Evolutionary conservation across 2,329 filamentous ascomycete genomes (phyloP).

Genomic region (Fusarium robinianum): DNA sequence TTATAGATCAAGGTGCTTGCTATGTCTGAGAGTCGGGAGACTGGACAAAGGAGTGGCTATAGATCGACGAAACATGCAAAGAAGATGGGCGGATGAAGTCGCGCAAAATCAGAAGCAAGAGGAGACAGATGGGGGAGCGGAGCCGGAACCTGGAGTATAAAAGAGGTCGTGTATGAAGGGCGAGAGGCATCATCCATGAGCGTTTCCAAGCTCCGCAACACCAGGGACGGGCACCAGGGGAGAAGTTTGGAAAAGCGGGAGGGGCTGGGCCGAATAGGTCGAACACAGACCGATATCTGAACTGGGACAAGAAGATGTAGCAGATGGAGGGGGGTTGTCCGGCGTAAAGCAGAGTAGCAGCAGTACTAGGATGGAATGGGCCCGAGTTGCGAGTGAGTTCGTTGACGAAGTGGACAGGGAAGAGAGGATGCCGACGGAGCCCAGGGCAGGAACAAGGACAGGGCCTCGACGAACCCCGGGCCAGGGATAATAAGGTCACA

Average conservation of each 20-base stretch:
- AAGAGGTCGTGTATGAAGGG: constrained; percentile 36
- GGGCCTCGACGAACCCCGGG: constrained; percentile 28
- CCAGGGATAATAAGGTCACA: constrained; percentile 35
- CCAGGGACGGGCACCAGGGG: constrained; percentile 34
- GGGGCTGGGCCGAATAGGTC: constrained; percentile 35
- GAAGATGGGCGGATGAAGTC: constrained; percentile 32
- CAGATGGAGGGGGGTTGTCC: constrained; percentile 22
- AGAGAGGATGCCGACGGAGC: constrained; percentile 30
- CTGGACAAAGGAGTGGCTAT: constrained; percentile 38
- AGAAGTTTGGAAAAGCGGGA: constrained; percentile 35
- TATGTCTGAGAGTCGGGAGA: constrained; percentile 25
- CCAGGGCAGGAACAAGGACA: constrained; percentile 22
- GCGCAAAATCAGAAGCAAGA: constrained; percentile 34
- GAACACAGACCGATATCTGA: constrained; percentile 38
- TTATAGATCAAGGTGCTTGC: constrained; percentile 31
- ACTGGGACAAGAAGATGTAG: constrained; percentile 28
- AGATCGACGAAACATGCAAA: constrained; percentile 27
- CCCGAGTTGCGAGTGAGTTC: constrained; percentile 33
- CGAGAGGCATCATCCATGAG: constrained; percentile 39
- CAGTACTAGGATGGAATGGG: constrained; percentile 29
- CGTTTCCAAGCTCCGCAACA: constrained; percentile 31
- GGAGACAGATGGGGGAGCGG: constrained; percentile 32
- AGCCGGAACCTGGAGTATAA: constrained; percentile 41
- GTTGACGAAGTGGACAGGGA: constrained; percentile 33
- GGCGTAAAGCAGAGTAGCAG: constrained; percentile 34